A percentile compares a stretch with the other conserved stretches of the same genome.
Evolutionary conservation across 805 yeast species (phyloP).

Genomic region (Starmerella gropengiesseri): DNA sequence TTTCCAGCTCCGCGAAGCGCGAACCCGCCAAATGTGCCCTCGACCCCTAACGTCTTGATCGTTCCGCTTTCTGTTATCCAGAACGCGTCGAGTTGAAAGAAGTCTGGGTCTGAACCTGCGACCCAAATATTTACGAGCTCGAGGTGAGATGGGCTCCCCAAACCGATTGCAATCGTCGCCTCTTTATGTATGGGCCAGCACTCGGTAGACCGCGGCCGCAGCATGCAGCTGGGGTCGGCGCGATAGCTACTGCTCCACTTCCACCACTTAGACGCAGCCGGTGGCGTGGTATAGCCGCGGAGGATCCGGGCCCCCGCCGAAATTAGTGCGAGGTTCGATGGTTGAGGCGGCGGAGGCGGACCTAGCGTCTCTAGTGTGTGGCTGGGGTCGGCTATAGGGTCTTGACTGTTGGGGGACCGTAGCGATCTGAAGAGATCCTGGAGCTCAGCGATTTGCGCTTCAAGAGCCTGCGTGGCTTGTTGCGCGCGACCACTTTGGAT

Average conservation of each 20-base stretch:
- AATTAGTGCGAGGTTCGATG: slow-evolving; percentile 7
- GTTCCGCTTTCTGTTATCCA: not conserved
- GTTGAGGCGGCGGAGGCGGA: no score
- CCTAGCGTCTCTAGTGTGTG: no score
- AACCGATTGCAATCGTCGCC: slow-evolving; percentile 9
- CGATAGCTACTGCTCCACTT: slow-evolving; percentile 1
- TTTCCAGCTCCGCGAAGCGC: not conserved
- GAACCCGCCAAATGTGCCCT: not conserved
- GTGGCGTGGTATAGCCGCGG: slow-evolving; percentile 10
- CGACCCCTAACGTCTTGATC: not conserved
- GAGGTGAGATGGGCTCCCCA: slow-evolving; percentile 2
- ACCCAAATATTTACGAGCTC: not conserved
- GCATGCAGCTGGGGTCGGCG: slow-evolving; percentile 7
- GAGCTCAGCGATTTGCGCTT: no score
- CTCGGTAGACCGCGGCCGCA: slow-evolving; percentile 3
- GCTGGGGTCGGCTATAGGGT: no score
- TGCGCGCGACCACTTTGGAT: no score
- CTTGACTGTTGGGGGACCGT: no score
- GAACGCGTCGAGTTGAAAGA: not conserved
- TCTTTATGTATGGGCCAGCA: slow-evolving; percentile 15
- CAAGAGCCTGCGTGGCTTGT: no score
- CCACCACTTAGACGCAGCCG: slow-evolving; percentile 7
- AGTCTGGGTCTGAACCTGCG: not conserved
- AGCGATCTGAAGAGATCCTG: no score
- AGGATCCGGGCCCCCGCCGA: slow-evolving; percentile 11